A percentile compares a stretch with the other conserved stretches of the same genome.
phyloP scores from a whole-genome alignment of 352 stramenopile genomes.

The Globisporangium cylindrosporum region DNA sequence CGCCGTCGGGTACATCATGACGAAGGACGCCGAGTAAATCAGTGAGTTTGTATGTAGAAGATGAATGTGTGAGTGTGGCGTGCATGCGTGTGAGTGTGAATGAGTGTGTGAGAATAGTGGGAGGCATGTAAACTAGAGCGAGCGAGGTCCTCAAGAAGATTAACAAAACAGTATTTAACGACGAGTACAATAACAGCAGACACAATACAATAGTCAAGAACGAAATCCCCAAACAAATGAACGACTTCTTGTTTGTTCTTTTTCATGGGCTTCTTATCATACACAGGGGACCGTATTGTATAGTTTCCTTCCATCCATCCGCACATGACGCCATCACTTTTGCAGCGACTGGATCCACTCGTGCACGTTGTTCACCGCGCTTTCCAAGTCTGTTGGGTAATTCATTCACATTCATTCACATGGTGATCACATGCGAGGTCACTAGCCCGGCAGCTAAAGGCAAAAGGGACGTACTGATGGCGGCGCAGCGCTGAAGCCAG shows the following conservation, averaged over 20 bases:
- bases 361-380: slow-evolving; percentile 47
- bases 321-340: slow-evolving; percentile 17
- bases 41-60: slow-evolving; percentile 14
- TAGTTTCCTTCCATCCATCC: background rate
- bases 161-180: slow-evolving; percentile 2
- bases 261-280: slow-evolving; percentile 1
- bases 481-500: slow-evolving; percentile 65
- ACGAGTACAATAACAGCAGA: slow-evolving; percentile 1
- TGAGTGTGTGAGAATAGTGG: slow-evolving; percentile 10
- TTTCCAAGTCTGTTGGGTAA: slow-evolving; percentile 23
- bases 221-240: background rate
- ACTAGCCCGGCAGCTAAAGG: background rate
- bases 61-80: slow-evolving; percentile 13
- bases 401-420: too few relatives aligned
- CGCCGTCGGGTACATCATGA: slow-evolving; percentile 79
- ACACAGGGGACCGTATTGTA: background rate
- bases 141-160: slow-evolving; percentile 1
- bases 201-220: background rate
- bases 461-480: slow-evolving; percentile 49
- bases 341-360: slow-evolving; percentile 76
- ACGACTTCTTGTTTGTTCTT: background rate
- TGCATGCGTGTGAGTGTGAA: slow-evolving; percentile 7
- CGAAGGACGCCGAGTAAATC: slow-evolving; percentile 11
- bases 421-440: background rate
- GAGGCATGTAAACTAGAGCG: slow-evolving; percentile 10